These are phyloP conservation scores for Magnolia officinalis DNA, from an alignment of 164 flowering plant species.

Conservation along the genomic window DNA sequence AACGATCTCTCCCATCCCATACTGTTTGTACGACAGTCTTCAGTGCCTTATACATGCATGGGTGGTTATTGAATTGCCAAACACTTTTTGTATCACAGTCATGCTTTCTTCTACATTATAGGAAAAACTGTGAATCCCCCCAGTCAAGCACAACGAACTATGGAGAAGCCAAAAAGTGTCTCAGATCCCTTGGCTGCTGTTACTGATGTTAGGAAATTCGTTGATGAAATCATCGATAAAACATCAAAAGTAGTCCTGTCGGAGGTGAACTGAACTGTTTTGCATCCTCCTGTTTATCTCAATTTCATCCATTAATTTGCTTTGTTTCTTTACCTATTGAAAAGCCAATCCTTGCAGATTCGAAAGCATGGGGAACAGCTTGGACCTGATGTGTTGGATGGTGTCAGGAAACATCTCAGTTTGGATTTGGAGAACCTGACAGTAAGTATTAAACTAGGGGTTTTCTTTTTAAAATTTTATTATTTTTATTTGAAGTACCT, in stretches of 20 bases:
- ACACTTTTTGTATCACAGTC: neutral
- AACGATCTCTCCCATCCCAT: too few species aligned
- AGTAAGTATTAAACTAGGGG: constrained; percentile 41
- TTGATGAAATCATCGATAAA: constrained; percentile 66
- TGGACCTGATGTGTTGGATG: constrained; percentile 45
- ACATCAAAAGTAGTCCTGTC: constrained; percentile 50
- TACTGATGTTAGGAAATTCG: constrained; percentile 48
- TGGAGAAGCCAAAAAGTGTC: constrained; percentile 27
- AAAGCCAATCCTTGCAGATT: constrained; percentile 34
- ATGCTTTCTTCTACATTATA: constrained; percentile 11
- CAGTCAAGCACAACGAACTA: constrained; percentile 25
- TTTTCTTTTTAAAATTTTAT: too few species aligned
- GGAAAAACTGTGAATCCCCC: constrained; percentile 46
- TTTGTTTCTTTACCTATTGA: neutral
- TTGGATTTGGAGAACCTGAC: constrained; percentile 55
- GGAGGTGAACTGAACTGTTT: constrained; percentile 39
- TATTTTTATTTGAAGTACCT: neutral
- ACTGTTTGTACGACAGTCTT: too few species aligned
- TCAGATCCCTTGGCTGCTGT: constrained; percentile 24
- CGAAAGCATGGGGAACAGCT: constrained; percentile 53
- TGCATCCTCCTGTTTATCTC: neutral
- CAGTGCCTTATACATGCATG: neutral
- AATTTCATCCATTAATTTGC: neutral
- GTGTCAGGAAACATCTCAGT: constrained; percentile 43
- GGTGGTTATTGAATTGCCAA: neutral